These are phyloP conservation scores for Suillus tomentosus DNA, from an alignment of 768 basidiomycete genomes.

Conservation along the genomic window DNA sequence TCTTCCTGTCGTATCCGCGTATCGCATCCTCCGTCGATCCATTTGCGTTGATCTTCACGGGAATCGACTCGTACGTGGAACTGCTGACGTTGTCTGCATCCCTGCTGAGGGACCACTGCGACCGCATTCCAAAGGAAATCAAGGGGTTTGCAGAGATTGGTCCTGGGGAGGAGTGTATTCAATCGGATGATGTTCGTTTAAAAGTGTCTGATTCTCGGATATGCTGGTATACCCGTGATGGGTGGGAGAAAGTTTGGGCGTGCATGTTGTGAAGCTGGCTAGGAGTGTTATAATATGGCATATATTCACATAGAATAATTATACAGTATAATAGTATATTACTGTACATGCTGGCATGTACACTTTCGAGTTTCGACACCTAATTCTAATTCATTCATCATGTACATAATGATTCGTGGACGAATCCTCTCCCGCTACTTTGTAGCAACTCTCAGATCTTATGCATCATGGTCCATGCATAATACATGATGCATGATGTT, in stretches of 20 bases:
- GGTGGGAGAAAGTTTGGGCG: constrained; percentile 5
- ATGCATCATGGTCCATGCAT: too few species aligned
- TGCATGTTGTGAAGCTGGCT: constrained; percentile 2
- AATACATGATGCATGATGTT: neutral
- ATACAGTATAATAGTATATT: neutral
- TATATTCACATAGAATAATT: neutral
- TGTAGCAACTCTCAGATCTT: too few species aligned
- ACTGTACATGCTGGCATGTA: constrained; percentile 1
- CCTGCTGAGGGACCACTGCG: neutral
- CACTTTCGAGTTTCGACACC: neutral
- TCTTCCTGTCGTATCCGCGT: neutral
- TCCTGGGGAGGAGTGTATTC: neutral
- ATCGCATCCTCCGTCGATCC: neutral
- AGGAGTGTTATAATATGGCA: neutral
- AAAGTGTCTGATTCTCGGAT: neutral
- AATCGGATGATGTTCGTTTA: neutral
- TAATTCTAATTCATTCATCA: neutral
- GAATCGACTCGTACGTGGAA: neutral
- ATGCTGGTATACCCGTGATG: neutral
- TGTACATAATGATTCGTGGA: too few species aligned
- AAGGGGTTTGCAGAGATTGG: neutral
- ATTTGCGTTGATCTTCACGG: neutral
- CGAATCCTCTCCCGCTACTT: too few species aligned
- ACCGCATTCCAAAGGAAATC: too few species aligned
- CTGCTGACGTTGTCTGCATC: constrained; percentile 5